phyloP scores from a whole-genome alignment of 2,329 filamentous ascomycete species.

The Neopestalotiopsis sp. region DNA sequence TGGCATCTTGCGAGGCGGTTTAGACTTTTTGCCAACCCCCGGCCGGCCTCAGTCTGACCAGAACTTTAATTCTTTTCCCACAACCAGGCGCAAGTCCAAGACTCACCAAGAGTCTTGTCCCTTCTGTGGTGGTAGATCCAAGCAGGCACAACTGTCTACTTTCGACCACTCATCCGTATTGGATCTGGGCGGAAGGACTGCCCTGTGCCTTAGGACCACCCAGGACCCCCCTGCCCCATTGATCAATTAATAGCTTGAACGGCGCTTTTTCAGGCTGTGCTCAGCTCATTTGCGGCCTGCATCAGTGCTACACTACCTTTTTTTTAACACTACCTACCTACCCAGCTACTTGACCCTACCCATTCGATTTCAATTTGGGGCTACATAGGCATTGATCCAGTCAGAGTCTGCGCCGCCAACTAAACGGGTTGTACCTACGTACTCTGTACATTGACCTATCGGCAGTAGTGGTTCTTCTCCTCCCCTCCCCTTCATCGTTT shows the following conservation, averaged over 20 bases:
- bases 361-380: neutral
- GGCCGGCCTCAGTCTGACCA: neutral
- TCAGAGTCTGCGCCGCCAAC: neutral
- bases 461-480: neutral
- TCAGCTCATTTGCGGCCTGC: slow-evolving; percentile 4
- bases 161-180: too few species aligned
- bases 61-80: neutral
- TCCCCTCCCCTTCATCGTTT: neutral
- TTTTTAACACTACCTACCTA: neutral
- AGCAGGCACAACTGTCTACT: too few species aligned
- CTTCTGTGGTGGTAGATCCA: too few species aligned
- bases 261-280: slow-evolving; percentile 8
- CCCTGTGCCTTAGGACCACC: too few species aligned
- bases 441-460: neutral
- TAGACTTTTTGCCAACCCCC: slow-evolving; percentile 2
- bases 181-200: too few species aligned
- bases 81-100: too few species aligned
- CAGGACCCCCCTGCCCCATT: neutral
- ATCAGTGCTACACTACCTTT: neutral
- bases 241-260: slow-evolving; percentile 10
- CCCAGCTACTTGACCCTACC: too few species aligned
- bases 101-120: too few species aligned
- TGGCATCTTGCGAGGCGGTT: neutral
- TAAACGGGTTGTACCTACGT: too few species aligned
- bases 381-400: neutral